Conservation (phyloP, 2,329 filamentous ascomycete species). For the Cladosporium austrohemisphaericum region DNA sequence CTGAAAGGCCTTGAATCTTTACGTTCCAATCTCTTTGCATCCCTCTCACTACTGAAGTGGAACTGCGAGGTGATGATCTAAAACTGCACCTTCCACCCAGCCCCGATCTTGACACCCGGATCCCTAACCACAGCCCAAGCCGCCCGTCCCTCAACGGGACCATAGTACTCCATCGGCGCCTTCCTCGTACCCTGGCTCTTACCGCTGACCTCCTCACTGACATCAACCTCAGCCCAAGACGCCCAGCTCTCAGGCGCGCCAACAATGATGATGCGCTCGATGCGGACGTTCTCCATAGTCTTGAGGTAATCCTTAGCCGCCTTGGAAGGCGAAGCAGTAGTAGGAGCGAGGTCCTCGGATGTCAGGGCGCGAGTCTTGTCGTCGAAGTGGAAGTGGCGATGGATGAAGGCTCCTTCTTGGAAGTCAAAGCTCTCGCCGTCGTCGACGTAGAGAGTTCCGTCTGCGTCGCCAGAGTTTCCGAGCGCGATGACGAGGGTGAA, state of each 20-base stretch:
- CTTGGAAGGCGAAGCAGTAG: constrained; percentile 50
- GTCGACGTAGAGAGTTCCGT: constrained; percentile 83
- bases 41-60: too few species aligned
- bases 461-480: constrained; percentile 64
- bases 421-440: constrained; percentile 93
- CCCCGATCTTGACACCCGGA: constrained; percentile 59
- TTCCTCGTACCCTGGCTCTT: constrained; percentile 39
- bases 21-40: too few species aligned
- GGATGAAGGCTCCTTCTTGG: constrained; percentile 79
- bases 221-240: constrained; percentile 57
- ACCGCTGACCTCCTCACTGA: constrained; percentile 57
- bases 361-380: constrained; percentile 55
- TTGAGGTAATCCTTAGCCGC: constrained; percentile 73
- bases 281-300: constrained; percentile 69
- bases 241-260: constrained; percentile 73
- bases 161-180: constrained; percentile 59
- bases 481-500: constrained; percentile 84
- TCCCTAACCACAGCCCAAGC: constrained; percentile 62
- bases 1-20: too few species aligned
- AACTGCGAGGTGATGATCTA: too few species aligned
- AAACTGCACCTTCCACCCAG: constrained; percentile 62
- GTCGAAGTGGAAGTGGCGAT: constrained; percentile 71
- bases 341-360: constrained; percentile 59
- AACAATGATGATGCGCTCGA: constrained; percentile 82
- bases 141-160: constrained; percentile 52